Evolutionary conservation across 75 land plant genomes (phyloP).

Genomic region (Sequoia sempervirens): DNA sequence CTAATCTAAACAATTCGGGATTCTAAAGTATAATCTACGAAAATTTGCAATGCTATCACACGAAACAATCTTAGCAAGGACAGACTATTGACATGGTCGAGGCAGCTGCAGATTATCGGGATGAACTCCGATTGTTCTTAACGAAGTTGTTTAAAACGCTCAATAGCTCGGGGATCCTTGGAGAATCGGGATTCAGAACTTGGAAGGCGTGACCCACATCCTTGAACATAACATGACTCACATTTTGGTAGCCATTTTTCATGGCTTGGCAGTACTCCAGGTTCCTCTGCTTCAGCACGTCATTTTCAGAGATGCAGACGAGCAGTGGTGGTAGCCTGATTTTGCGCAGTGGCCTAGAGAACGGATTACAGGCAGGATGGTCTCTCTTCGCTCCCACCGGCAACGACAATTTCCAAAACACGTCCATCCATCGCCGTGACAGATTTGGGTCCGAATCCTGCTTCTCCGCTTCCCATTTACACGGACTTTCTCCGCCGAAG

Average conservation of each 20-base stretch:
- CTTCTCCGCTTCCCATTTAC: constrained; percentile 20
- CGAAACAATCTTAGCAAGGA: too few species aligned
- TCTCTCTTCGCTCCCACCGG: constrained; percentile 47
- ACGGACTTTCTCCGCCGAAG: constrained; percentile 46
- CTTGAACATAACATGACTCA: constrained; percentile 24
- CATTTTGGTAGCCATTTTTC: constrained; percentile 22
- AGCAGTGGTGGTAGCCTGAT: constrained; percentile 30
- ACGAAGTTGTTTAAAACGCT: not conserved
- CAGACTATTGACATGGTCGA: too few species aligned
- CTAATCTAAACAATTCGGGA: too few species aligned
- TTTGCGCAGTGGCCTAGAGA: not conserved
- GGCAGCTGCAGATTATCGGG: not conserved
- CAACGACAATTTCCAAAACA: constrained; percentile 50
- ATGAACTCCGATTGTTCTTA: not conserved
- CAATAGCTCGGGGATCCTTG: not conserved
- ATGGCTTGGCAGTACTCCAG: constrained; percentile 38
- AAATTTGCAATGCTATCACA: too few species aligned
- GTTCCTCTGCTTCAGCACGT: constrained; percentile 59
- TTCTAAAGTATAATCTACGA: too few species aligned
- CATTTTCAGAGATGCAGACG: constrained; percentile 50
- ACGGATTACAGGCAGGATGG: constrained; percentile 41
- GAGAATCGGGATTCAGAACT: constrained; percentile 9
- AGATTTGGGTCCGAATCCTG: constrained; percentile 3
- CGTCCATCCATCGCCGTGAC: constrained; percentile 21
- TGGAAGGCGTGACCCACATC: constrained; percentile 32